Evolutionary conservation across 1,139 yeast species (phyloP).

Genomic region (Debaryomycetaceae sp.): DNA sequence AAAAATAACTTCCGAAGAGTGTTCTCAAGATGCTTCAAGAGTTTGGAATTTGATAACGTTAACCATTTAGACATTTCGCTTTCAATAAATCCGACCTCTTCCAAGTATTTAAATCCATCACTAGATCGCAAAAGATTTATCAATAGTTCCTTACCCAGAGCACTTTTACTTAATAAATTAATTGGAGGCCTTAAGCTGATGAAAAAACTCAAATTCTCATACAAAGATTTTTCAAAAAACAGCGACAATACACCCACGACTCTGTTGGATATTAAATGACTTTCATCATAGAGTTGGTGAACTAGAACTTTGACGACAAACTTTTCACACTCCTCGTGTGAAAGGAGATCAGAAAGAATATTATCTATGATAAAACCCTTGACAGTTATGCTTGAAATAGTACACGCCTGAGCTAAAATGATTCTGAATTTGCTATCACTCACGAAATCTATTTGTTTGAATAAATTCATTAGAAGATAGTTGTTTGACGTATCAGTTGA

Average conservation of each 20-base stretch:
- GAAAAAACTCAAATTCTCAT: slow-evolving; percentile 20
- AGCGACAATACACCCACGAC: slow-evolving; percentile 47
- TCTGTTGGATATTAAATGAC: slow-evolving; percentile 50
- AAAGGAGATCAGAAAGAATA: slow-evolving; percentile 44
- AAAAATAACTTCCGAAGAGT: slow-evolving; percentile 20
- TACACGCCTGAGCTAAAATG: slow-evolving; percentile 62
- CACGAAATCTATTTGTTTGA: slow-evolving; percentile 60
- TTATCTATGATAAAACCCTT: slow-evolving; percentile 56
- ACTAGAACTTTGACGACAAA: slow-evolving; percentile 52
- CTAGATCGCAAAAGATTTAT: slow-evolving; percentile 28
- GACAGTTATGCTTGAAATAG: slow-evolving; percentile 51
- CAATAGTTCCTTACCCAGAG: slow-evolving; percentile 27
- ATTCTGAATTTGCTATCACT: slow-evolving; percentile 68
- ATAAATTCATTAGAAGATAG: slow-evolving; percentile 54
- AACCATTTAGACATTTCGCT: slow-evolving; percentile 30
- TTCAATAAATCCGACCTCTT: slow-evolving; percentile 31
- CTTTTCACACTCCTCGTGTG: slow-evolving; percentile 28
- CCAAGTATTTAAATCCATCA: slow-evolving; percentile 36
- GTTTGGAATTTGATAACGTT: slow-evolving; percentile 18
- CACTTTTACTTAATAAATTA: slow-evolving; percentile 19
- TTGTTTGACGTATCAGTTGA: slow-evolving; percentile 33
- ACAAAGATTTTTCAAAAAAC: slow-evolving; percentile 11
- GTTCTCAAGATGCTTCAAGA: slow-evolving; percentile 22
- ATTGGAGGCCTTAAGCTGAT: slow-evolving; percentile 33
- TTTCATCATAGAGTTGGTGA: slow-evolving; percentile 68